Conservation (phyloP, 2,329 filamentous ascomycete genomes). For the Fusarium setosum region DNA sequence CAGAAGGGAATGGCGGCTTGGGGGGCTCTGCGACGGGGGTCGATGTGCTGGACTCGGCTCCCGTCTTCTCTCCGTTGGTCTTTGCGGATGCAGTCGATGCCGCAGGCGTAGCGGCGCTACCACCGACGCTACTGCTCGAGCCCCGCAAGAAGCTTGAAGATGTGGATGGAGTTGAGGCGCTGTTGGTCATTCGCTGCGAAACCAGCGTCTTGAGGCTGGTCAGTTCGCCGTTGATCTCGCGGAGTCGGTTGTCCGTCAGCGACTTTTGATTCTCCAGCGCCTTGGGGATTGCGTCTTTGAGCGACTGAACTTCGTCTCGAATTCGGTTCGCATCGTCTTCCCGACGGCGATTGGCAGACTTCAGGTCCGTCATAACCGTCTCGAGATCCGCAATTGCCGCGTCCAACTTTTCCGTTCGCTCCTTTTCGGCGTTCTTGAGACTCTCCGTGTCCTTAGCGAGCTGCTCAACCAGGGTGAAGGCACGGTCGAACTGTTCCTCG, state of each 20-base stretch:
- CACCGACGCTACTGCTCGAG: slow-evolving; percentile 21
- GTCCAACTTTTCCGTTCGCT: slow-evolving; percentile 86
- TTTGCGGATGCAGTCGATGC: slow-evolving; percentile 31
- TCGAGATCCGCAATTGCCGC: slow-evolving; percentile 86
- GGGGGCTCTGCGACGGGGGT: slow-evolving; percentile 46
- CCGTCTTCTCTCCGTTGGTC: slow-evolving; percentile 44
- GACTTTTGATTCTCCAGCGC: slow-evolving; percentile 91
- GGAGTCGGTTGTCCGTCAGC: slow-evolving; percentile 80
- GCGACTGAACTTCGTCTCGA: slow-evolving; percentile 83
- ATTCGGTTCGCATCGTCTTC: slow-evolving; percentile 90
- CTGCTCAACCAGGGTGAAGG: slow-evolving; percentile 92
- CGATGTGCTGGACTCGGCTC: slow-evolving; percentile 35
- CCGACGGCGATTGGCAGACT: slow-evolving; percentile 81
- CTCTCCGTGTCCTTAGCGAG: slow-evolving; percentile 89
- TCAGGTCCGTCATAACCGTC: slow-evolving; percentile 82
- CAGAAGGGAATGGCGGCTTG: slow-evolving; percentile 43
- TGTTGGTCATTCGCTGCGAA: slow-evolving; percentile 66
- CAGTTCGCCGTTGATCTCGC: slow-evolving; percentile 87
- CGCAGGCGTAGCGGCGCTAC: slow-evolving; percentile 37
- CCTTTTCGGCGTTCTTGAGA: slow-evolving; percentile 87
- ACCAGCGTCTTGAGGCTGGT: slow-evolving; percentile 93
- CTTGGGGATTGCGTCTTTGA: slow-evolving; percentile 89
- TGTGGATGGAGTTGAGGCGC: slow-evolving; percentile 42
- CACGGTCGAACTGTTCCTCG: slow-evolving; percentile 92
- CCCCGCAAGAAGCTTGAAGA: slow-evolving; percentile 41